A percentile compares a stretch with the other conserved stretches of the same genome.
Conservation (phyloP, 257 asterid genomes). For the Penstemon barbatus region DNA sequence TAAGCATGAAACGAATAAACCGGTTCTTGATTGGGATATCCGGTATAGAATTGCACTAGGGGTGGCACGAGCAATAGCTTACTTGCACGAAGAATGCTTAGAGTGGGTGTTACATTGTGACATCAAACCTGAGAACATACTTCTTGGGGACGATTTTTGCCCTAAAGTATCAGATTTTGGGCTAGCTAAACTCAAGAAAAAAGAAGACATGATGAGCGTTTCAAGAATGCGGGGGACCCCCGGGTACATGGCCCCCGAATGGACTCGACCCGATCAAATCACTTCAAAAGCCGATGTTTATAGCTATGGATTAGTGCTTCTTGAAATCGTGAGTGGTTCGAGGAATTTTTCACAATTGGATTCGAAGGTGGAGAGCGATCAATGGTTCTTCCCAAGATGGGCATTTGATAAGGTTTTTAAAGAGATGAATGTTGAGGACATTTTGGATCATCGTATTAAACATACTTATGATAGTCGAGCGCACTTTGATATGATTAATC, state of each 20-base stretch:
- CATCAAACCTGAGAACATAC: constrained; percentile 88
- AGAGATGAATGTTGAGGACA: constrained; percentile 72
- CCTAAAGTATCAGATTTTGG: constrained; percentile 94
- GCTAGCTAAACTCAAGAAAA: constrained; percentile 75
- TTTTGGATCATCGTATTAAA: constrained; percentile 63
- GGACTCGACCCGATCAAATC: constrained; percentile 64
- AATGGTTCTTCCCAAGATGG: constrained; percentile 81
- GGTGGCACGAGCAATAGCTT: constrained; percentile 87
- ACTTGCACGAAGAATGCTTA: constrained; percentile 85
- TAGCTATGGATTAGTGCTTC: constrained; percentile 72
- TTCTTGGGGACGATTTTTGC: constrained; percentile 81
- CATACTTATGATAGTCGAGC: constrained; percentile 49
- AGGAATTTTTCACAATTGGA: constrained; percentile 54
- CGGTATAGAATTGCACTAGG: constrained; percentile 82
- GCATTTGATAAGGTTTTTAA: constrained; percentile 72
- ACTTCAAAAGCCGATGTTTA: constrained; percentile 86
- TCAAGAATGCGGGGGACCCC: constrained; percentile 72
- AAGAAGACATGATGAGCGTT: constrained; percentile 64
- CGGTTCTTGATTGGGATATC: constrained; percentile 70
- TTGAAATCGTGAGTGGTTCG: constrained; percentile 75
- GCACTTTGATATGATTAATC: constrained; percentile 65
- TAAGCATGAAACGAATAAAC: constrained; percentile 32
- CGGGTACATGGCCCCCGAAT: constrained; percentile 90
- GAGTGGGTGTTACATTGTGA: constrained; percentile 95
- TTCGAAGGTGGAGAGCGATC: constrained; percentile 58